These are phyloP conservation scores for Ehretia macrophylla DNA, from an alignment of 257 asterid species.

Conservation along the genomic window DNA sequence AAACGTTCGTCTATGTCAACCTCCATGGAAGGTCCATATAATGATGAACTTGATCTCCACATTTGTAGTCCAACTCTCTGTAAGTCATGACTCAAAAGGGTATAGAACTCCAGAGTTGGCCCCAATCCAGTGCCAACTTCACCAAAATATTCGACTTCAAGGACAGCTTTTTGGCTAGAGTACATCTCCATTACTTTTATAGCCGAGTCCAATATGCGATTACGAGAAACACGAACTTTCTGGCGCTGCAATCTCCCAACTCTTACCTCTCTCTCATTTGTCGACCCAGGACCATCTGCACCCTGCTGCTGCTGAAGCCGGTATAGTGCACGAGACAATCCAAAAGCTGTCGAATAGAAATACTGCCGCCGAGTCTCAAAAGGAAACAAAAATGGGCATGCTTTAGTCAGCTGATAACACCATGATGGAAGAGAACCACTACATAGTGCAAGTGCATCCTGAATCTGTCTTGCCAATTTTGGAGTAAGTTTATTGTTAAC, in stretches of 20 bases:
- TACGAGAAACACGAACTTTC: slow-evolving; percentile 96
- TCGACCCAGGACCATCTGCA: slow-evolving; percentile 77
- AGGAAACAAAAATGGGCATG: slow-evolving; percentile 96
- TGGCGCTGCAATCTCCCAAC: slow-evolving; percentile 90
- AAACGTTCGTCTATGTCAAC: slow-evolving; percentile 34
- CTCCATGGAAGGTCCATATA: slow-evolving; percentile 47
- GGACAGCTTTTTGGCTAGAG: slow-evolving; percentile 96
- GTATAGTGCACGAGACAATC: slow-evolving; percentile 86
- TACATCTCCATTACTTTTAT: slow-evolving; percentile 98
- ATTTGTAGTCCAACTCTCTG: slow-evolving; percentile 78
- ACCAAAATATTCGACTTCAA: slow-evolving; percentile 98
- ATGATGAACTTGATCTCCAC: slow-evolving; percentile 70
- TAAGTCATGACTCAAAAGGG: slow-evolving; percentile 91
- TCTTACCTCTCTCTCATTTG: slow-evolving; percentile 80
- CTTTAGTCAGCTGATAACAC: slow-evolving; percentile 97
- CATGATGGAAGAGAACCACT: slow-evolving; percentile 96
- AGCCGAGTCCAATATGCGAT: slow-evolving; percentile 90
- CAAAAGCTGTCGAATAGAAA: slow-evolving; percentile 97
- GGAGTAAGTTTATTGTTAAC: slow-evolving; percentile 87
- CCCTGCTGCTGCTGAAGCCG: slow-evolving; percentile 99
- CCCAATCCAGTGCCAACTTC: slow-evolving; percentile 99
- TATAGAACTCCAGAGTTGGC: slow-evolving; percentile 94
- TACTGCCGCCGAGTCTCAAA: slow-evolving; percentile 98
- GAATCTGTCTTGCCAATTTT: slow-evolving; percentile 87
- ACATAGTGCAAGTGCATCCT: slow-evolving; percentile 96